Evolutionary conservation across 2,329 filamentous ascomycete genomes (phyloP), one percentile per base, ranked within the genome.

Genomic region (Ciborinia camelliae): DNA sequence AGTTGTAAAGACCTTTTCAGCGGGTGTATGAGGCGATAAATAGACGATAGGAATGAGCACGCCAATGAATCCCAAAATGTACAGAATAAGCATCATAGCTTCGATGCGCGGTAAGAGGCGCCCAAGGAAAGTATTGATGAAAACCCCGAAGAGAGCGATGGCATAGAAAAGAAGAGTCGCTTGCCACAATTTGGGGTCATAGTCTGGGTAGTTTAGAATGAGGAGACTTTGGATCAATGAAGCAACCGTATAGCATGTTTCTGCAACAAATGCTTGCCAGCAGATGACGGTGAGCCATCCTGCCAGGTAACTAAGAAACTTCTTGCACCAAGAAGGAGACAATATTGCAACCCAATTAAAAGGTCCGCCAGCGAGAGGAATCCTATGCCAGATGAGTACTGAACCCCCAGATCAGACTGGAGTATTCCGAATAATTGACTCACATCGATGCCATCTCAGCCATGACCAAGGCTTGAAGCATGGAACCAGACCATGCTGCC

Each of bases 361-460:
- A 14, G 59, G 63, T 1, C 66, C 66, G n/a, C 66, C 66, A 12
- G 66, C 59, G 7, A 59, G 52, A 4, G 66, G 66, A 43, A 65
- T 62, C 78, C 67, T 70, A 48, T 26, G 5, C 3, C 8, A 35
- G 39, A 47, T 59, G 15, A 62, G 18, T 32, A 45, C 9, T 26
- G 23, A 18, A 20, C 4, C 10, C 12, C 1, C 28, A 20, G 8
- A 26, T 10, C 23, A 26, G 8, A 18, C n/a, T 30, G 14, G 2
- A 15, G 15, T 6, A 32, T 20, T 43, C 4, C 20, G 12, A 6
- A 6, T 15, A 2, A 5, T 32, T 32, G n/a, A 62, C 69, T 66
- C 65, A 71, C 66, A 67, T 67, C 35, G 66, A 65, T 30, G 59
- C 48, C 23, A 67, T 48, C 20, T 67, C 66, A n/a, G 41, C 66